Percentiles rank a stretch among this genome's conserved stretches.
phyloP scores from a whole-genome alignment of 257 asterid genomes.

The Buddleja alternifolia region DNA sequence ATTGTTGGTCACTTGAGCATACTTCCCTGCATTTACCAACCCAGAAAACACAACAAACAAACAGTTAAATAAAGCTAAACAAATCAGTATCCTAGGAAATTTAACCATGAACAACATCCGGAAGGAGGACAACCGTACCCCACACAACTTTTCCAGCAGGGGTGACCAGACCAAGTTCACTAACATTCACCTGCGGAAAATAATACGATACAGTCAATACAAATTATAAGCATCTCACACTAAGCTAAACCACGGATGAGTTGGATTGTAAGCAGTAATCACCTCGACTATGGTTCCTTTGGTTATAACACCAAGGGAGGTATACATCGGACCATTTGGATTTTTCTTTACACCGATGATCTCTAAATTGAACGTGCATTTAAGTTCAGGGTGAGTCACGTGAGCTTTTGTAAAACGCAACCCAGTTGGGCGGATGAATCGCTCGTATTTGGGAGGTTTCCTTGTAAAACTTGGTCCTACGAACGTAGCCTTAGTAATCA shows the following conservation, averaged over 20 bases:
- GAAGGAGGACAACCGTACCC: too few species aligned
- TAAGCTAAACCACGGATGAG: neutral
- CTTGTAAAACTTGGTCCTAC: conserved; percentile 77
- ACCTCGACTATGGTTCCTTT: conserved; percentile 80
- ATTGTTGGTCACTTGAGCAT: conserved; percentile 77
- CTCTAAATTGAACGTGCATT: conserved; percentile 70
- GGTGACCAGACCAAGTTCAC: too few species aligned
- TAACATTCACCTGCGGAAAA: conserved; percentile 71
- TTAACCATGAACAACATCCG: neutral
- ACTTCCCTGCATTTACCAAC: conserved; percentile 52
- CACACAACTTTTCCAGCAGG: conserved; percentile 86
- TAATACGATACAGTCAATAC: neutral
- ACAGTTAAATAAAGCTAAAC: neutral
- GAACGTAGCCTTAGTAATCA: conserved; percentile 82
- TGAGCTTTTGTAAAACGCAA: conserved; percentile 77
- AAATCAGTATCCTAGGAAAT: neutral
- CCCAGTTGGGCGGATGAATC: conserved; percentile 70
- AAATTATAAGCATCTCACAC: neutral
- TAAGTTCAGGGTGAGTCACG: conserved; percentile 79
- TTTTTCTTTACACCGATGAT: conserved; percentile 78
- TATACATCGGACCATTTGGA: conserved; percentile 75
- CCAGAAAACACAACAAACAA: neutral
- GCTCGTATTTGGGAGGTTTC: conserved; percentile 82
- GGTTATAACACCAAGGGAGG: conserved; percentile 75
- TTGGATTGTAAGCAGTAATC: neutral